A percentile compares a stretch with the other conserved stretches of the same genome.
Evolutionary conservation across 495 filamentous ascomycete genomes (phyloP).

Genomic region (Tuber magnatum): DNA sequence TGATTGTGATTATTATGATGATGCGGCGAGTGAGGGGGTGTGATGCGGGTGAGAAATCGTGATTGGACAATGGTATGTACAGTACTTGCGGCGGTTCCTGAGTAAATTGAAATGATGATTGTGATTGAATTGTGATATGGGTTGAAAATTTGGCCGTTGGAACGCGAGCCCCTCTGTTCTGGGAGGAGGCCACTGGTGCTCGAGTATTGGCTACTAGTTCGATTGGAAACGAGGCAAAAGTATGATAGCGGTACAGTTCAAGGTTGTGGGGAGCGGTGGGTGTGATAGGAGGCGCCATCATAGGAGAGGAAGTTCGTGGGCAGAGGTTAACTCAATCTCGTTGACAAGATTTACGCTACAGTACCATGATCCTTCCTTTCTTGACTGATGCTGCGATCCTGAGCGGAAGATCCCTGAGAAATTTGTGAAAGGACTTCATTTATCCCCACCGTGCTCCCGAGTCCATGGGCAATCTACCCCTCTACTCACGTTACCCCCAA

Average conservation of each 20-base stretch:
- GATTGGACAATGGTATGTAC: not conserved
- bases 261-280: too few relatives aligned
- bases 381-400: not conserved
- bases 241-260: too few relatives aligned
- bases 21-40: not conserved
- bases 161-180: not conserved
- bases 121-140: not conserved
- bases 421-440: too few relatives aligned
- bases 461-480: too few relatives aligned
- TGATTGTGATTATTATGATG: not conserved
- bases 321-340: not conserved
- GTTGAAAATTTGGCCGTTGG: not conserved
- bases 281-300: not conserved
- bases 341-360: not conserved
- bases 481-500: too few relatives aligned
- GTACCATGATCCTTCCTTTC: not conserved
- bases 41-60: not conserved
- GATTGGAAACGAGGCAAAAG: not conserved
- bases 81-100: not conserved
- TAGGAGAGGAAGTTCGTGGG: not conserved
- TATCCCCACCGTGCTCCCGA: too few relatives aligned
- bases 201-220: not conserved
- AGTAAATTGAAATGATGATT: not conserved
- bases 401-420: too few relatives aligned
- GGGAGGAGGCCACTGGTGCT: not conserved